Base-by-base conservation (phyloP, 306 rosid genomes). In the Argentina anserina region DNA sequence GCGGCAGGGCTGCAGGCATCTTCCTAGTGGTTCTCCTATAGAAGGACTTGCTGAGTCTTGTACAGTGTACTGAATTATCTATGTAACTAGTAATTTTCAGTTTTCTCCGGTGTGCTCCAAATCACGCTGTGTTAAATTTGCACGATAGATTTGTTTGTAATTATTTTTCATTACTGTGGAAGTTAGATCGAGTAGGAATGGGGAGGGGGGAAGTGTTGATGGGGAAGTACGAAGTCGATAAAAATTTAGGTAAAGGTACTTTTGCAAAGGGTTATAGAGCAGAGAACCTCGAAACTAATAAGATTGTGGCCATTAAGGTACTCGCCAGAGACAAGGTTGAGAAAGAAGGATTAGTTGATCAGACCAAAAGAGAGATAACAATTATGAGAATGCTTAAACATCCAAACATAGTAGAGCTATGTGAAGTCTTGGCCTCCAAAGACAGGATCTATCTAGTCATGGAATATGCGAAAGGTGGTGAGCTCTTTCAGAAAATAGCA, bases 401-500 rank as follows among this genome's bases (percentile, higher is more conserved):
- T 69, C 92, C 92, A 4, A 81, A 87, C 43, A 41, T 85, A 13
- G 76, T 85, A 50, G 66, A 87, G 62, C 80, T 87, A 67, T 79
- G 71, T 52, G 92, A 87, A 61, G 85, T 83, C 66, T 74, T 87
- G 80, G 86, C 84, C 43, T 81, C 81, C 21, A 79, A 74, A 75
- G 56, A 74, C 28, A 85, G 79, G 76, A 85, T 87, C 37, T 85
- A 76, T 61, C 77, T 85, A 65, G 81, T 85, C 49, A 63, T 87
- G 15, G 92, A 87, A 68, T 83, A 85, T 58, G 89, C 83, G 45
- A 85, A 74, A 75, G 92, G 87, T 0, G 89, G 92, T 2, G 92
- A 85, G 69, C 81, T 87, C 23, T 87, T 87, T 64, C 23, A 68
- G 36, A 79, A 61, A 25, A 81, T 83, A 58, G 74, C 81, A 18